Conservation (phyloP, 176 grass and related monocot genomes). For the Poa annua region DNA sequence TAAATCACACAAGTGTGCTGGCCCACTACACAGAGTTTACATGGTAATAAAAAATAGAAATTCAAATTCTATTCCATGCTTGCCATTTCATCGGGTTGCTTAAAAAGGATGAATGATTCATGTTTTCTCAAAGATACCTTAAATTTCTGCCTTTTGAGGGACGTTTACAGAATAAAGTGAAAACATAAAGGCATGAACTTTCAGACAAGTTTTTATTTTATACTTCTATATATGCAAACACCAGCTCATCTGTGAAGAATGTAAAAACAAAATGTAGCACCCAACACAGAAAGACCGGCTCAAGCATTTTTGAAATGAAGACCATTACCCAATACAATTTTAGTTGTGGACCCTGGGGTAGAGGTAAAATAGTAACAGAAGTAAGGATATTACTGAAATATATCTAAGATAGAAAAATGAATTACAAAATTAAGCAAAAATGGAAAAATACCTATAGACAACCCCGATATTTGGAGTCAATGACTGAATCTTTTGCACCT, state of each 20-base stretch:
- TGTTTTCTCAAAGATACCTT: neutral
- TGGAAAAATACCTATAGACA: slow-evolving; percentile 75
- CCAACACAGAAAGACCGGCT: neutral
- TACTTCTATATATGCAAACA: slow-evolving; percentile 1
- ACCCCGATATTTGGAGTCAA: slow-evolving; percentile 93
- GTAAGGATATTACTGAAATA: neutral
- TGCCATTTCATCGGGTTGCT: neutral
- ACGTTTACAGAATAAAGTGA: neutral
- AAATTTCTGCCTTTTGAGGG: neutral
- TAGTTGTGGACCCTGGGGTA: neutral
- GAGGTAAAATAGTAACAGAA: slow-evolving; percentile 3
- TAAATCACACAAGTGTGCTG: neutral
- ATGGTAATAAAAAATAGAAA: neutral
- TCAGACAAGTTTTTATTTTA: slow-evolving; percentile 13
- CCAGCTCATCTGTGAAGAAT: neutral
- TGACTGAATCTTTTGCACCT: slow-evolving; percentile 96
- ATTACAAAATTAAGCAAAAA: slow-evolving; percentile 23
- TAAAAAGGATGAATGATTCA: slow-evolving; percentile 10
- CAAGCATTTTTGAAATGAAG: neutral
- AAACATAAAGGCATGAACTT: neutral
- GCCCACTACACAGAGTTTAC: neutral
- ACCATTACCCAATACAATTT: neutral
- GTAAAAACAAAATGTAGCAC: slow-evolving; percentile 11
- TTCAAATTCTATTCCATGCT: neutral
- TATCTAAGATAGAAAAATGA: slow-evolving; percentile 29